Base-by-base conservation (phyloP, 805 yeast species). In the Huiozyma sinensis region DNA sequence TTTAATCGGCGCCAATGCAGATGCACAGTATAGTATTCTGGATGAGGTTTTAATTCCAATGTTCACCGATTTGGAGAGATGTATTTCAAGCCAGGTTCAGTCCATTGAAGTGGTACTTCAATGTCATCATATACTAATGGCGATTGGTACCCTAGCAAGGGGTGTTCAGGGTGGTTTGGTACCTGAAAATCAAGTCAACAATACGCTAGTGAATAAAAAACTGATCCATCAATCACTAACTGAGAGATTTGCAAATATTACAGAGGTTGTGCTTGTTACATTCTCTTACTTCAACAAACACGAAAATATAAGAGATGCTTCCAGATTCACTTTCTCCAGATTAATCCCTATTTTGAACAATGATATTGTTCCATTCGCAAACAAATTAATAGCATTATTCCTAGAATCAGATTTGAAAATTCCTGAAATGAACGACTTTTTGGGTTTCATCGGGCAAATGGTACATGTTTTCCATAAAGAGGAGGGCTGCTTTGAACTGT, bases 71-170 rank as follows among this genome's bases (percentile, higher is more conserved):
- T 67, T 89, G 50, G 89, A 87, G 58, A 66, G 67, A 24, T 79
- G 87, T 54, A 76, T 86, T 33, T 67, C 73, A 13, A 60, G 68
- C 5, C 68, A 64, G 44, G 60, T 64, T 29, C 63, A 62, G 45
- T 69, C 69, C 28, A 66, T 71, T 33, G 68, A 70, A 36, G 55
- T 73, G 32, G 71, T 81, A 1, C 63, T 85, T 38, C 92, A 86
- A 58, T 81, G 87, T 3, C 95, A 92, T 61, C 97, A 90, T 59
- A 73, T 81, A 32, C 65, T 92, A 40, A 77, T 86, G 78, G 89
- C 96, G 0, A 76, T 90, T 38, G 97, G 96, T 38, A 86, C 96
- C 0, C 73, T 89, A 55, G 82, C 88, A 4, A 77, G 92, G 58
- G 97, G 97, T 5, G 78, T 83, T 54, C 92, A 82, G 45, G 58